Percentiles rank a stretch among this genome's conserved stretches.
Conservation (phyloP, 495 filamentous ascomycete genomes). For the Aspergillus olivimuriae region DNA sequence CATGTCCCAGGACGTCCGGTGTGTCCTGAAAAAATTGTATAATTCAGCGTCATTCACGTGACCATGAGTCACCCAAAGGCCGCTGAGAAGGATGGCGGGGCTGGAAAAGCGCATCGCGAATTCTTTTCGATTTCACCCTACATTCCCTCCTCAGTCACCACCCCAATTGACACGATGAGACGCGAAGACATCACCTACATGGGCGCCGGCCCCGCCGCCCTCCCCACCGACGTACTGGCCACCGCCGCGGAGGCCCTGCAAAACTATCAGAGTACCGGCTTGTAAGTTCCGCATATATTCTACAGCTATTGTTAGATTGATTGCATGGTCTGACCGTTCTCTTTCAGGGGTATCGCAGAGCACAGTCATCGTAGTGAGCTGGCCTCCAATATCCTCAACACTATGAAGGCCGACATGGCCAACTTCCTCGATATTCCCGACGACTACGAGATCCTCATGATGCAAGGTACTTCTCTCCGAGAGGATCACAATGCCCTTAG, state of each 20-base stretch:
- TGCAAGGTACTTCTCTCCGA: conserved; percentile 48
- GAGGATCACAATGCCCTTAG: not conserved
- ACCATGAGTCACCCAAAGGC: no score
- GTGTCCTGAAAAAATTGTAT: no score
- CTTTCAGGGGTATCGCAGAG: conserved; percentile 51
- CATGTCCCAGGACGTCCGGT: no score
- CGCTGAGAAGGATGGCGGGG: no score
- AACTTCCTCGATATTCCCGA: conserved; percentile 67
- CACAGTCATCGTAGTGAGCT: conserved; percentile 83
- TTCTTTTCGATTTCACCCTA: not conserved
- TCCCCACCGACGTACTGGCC: conserved; percentile 74
- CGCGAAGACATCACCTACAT: conserved; percentile 69
- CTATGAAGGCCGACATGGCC: conserved; percentile 58
- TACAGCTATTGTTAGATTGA: no score
- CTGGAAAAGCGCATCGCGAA: no score
- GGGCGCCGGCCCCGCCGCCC: conserved; percentile 77
- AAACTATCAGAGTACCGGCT: conserved; percentile 74
- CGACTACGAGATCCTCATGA: conserved; percentile 71
- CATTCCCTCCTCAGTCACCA: not conserved
- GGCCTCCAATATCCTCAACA: conserved; percentile 62
- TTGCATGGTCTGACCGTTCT: not conserved
- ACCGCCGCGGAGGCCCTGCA: conserved; percentile 67
- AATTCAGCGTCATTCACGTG: no score
- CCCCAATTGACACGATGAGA: conserved; percentile 10
- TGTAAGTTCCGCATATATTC: conserved; percentile 46